These are phyloP conservation scores for Fonsecaea pugnacius DNA, from an alignment of 2,329 filamentous ascomycete species.

Conservation along the genomic window DNA sequence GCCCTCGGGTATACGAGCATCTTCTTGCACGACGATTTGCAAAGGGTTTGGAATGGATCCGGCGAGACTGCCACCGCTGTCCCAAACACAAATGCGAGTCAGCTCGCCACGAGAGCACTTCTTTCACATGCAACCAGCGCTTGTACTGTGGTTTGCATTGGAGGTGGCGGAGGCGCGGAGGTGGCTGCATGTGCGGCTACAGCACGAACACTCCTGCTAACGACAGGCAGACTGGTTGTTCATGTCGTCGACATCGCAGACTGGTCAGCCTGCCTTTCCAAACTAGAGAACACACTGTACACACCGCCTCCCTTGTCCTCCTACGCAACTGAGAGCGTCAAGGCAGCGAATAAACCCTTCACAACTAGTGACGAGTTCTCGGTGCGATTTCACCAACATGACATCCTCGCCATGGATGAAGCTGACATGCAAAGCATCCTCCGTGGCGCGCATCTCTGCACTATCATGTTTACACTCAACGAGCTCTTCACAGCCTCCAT, in stretches of 20 bases:
- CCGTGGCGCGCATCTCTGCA: constrained; percentile 62
- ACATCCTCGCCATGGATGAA: constrained; percentile 50
- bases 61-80: constrained; percentile 12
- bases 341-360: constrained; percentile 31
- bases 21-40: constrained; percentile 42
- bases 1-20: constrained; percentile 79
- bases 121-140: constrained; percentile 18
- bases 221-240: constrained; percentile 46
- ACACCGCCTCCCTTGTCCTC: constrained; percentile 31
- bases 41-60: constrained; percentile 24
- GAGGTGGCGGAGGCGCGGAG: constrained; percentile 69
- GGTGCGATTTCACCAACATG: constrained; percentile 54
- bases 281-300: constrained; percentile 62
- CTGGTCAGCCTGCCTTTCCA: constrained; percentile 68
- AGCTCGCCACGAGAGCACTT: neutral
- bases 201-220: constrained; percentile 15
- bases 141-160: constrained; percentile 60
- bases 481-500: constrained; percentile 85
- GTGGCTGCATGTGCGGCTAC: constrained; percentile 64
- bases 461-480: constrained; percentile 91
- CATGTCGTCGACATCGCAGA: constrained; percentile 80
- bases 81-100: neutral
- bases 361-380: constrained; percentile 34
- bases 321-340: constrained; percentile 34
- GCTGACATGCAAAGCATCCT: constrained; percentile 42